Evolutionary conservation across 345 rosid genomes (phyloP).

Genomic region (Salix exigua): DNA sequence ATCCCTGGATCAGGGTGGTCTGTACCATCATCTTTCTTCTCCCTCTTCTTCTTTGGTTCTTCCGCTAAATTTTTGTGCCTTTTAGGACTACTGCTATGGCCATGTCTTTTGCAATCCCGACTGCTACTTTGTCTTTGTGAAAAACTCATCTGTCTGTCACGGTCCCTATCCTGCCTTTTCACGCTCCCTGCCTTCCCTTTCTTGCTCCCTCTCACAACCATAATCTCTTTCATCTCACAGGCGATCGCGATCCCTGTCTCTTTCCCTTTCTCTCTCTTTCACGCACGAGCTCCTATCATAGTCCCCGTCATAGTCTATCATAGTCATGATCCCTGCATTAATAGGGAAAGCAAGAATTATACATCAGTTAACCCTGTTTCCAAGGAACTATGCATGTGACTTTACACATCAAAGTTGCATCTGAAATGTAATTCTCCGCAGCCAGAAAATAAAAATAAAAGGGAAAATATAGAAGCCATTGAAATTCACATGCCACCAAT

Average conservation of each 20-base stretch:
- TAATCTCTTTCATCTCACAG: slow-evolving; percentile 63
- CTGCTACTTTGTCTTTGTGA: slow-evolving; percentile 62
- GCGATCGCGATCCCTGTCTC: slow-evolving; percentile 62
- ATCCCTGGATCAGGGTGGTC: slow-evolving; percentile 86
- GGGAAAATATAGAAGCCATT: not conserved
- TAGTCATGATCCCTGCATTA: slow-evolving; percentile 50
- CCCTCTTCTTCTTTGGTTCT: slow-evolving; percentile 77
- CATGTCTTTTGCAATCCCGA: slow-evolving; percentile 75
- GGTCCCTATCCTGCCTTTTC: slow-evolving; percentile 69
- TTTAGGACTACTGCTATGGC: slow-evolving; percentile 48
- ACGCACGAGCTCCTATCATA: slow-evolving; percentile 22
- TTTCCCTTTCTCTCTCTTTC: slow-evolving; percentile 36
- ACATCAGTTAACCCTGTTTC: not conserved
- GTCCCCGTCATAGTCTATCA: slow-evolving; percentile 39
- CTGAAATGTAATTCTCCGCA: not conserved
- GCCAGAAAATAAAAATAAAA: not conserved
- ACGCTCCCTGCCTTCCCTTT: slow-evolving; percentile 70
- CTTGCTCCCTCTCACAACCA: slow-evolving; percentile 72
- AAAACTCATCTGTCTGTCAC: slow-evolving; percentile 61
- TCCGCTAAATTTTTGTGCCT: slow-evolving; percentile 44
- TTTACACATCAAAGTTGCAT: not conserved
- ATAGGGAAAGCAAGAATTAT: slow-evolving; percentile 3
- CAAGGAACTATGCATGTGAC: not conserved
- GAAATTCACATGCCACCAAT: not conserved
- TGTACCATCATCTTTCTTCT: slow-evolving; percentile 73